phyloP scores from a whole-genome alignment of 306 rosid genomes.

The Inga laurina region DNA sequence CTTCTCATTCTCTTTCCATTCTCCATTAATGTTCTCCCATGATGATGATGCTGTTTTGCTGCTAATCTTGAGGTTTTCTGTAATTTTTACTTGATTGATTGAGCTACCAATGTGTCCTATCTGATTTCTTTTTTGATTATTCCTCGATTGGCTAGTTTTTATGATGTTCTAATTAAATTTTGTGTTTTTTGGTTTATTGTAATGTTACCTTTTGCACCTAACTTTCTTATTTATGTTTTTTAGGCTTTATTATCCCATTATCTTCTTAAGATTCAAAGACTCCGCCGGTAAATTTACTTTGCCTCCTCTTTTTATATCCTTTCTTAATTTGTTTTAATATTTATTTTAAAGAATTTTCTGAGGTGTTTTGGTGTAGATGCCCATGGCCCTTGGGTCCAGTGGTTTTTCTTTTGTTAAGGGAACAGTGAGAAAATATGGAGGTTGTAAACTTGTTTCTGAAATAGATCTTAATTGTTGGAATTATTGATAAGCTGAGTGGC shows the following conservation, averaged over 20 bases:
- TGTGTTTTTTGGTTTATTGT: conserved; percentile 15
- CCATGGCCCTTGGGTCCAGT: neutral
- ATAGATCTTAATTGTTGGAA: neutral
- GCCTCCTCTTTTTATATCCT: neutral
- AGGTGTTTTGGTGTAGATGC: conserved; percentile 29
- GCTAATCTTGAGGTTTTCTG: neutral
- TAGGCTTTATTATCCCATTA: conserved; percentile 77
- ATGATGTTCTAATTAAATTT: neutral
- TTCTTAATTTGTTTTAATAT: neutral
- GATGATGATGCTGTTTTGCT: neutral
- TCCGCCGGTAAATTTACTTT: conserved; percentile 63
- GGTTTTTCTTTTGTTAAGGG: neutral
- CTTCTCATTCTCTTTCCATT: neutral
- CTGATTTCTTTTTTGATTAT: neutral
- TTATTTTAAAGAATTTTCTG: neutral
- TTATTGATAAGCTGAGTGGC: neutral
- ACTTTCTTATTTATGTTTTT: conserved; percentile 32
- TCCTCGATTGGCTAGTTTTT: neutral
- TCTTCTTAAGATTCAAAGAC: conserved; percentile 65
- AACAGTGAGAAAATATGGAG: neutral
- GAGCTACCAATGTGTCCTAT: too few relatives aligned
- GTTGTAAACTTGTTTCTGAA: conserved; percentile 5
- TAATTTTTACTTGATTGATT: neutral
- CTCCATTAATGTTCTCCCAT: neutral
- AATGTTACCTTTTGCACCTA: neutral